Base-by-base conservation (phyloP, 768 basidiomycete species). In the Mycena floridula region DNA sequence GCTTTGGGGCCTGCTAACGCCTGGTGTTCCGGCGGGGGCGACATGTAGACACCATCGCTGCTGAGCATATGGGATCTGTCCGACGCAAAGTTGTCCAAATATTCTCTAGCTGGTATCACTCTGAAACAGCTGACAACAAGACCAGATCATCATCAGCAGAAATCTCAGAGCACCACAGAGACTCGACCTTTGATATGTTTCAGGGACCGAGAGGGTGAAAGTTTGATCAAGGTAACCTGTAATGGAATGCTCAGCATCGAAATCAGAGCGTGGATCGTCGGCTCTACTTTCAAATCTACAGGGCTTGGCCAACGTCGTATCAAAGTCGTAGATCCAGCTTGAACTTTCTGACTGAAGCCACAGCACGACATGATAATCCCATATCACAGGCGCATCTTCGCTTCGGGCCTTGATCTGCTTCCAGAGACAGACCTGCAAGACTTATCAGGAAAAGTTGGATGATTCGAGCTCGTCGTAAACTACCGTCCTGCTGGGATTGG, bases 281-380 rank as follows among this genome's bases (percentile, higher is more conserved):
- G 18, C 13, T 26, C 24, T 37, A 39, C 36, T 41, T 32, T 22
- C 24, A 20, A 51, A 67, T 47, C 55, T 73, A 80, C 74, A 63
- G 67, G 56, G 66, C 70, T 66, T 37, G 56, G 55, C 57, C 74
- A 81, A 30, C 82, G 83, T 46, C 69, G 74, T 77, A 59, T 87
- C 85, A 43, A 80, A 73, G 61, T 87, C 85, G 61, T 86, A 88
- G 26, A 84, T 70, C 82, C 81, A 85, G n/a, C n/a, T n/a, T n/a
- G n/a, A n/a, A n/a, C 35, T 59, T 55, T 42, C 65, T 43, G 66
- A 61, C 30, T 67, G 69, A 22, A 86, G 62, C 37, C 76, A 56
- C 12, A 85, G 69, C 30, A 87, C 60, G 52, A 82, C 83, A 53
- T 87, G 85, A 59, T 87, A 86, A 57, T 88, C 84, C 83, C 84